Conservation (phyloP, 371 early-diverging fungal genomes). For the Umbelopsis sp. region DNA sequence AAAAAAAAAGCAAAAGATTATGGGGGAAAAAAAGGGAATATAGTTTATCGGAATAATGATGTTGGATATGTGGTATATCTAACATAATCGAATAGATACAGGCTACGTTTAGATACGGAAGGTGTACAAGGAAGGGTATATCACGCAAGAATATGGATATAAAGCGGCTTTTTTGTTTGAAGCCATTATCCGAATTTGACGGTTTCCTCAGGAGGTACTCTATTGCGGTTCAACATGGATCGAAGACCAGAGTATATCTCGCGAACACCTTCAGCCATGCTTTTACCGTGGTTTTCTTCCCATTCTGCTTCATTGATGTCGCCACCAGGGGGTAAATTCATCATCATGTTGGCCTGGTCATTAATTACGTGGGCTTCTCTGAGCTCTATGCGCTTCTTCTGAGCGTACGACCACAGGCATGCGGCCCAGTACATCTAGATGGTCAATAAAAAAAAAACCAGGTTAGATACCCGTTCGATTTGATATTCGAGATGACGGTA, state of each 20-base stretch:
- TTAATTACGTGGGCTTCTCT: neutral
- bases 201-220: neutral
- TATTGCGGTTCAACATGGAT: neutral
- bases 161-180: neutral
- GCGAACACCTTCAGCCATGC: constrained; percentile 10
- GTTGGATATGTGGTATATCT: neutral
- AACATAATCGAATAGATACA: constrained; percentile 9
- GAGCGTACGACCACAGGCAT: constrained; percentile 43
- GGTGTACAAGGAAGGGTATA: constrained; percentile 14
- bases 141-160: neutral
- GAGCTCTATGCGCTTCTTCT: constrained; percentile 25
- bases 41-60: neutral
- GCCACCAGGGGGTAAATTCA: constrained; percentile 2
- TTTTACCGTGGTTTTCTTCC: neutral
- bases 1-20: neutral
- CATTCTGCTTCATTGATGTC: neutral
- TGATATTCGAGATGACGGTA: neutral
- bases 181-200: constrained; percentile 1
- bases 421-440: constrained; percentile 38
- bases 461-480: neutral
- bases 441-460: no score
- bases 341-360: constrained; percentile 2
- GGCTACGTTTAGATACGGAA: neutral
- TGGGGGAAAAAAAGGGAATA: neutral
- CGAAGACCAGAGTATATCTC: constrained; percentile 12